Base-by-base conservation (phyloP, 108 stramenopile species). In the Cyclotella baltica region DNA sequence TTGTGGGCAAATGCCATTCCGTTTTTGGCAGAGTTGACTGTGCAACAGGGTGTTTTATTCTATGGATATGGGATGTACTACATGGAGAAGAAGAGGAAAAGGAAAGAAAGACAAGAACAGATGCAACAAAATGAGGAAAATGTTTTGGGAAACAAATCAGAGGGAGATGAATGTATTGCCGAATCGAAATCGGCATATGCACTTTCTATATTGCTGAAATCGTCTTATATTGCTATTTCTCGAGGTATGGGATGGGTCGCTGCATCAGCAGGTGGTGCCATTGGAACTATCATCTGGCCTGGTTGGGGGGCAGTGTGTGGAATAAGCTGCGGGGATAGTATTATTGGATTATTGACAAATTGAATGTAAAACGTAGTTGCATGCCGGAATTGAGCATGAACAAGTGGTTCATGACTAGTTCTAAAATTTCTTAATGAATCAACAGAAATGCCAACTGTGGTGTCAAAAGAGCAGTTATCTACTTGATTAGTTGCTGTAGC, bases 1-100 rank as follows among this genome's bases (percentile, higher is more conserved):
- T 29, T 85, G 16, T 85, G 80, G 80, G 84, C 84, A 6, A 85
- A 85, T 28, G 37, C 77, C 13, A 81, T 81, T 43, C 80, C 80
- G n/a, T 85, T 85, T 43, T 40, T 85, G 40, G 84, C 84, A 46
- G 84, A 85, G 37, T 46, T 77, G 56, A 85, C 84, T 10, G 84
- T 85, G 70, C 84, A 85, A 63, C 73, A 80, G 63, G 76, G 66
- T 28, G 66, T 81, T 16, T 68, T 85, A 31, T 30, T 81, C 22
- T 85, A 78, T 62, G 80, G 84, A 37, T 85, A 85, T 72, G 77
- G 67, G 0, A 33, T 70, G 15, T 85, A 75, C 51, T 85, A 80
- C 33, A 40, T 72, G 61, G 80, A 70, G 37, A 79, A 80, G 36
- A 74, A 75, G 59, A 75, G 30, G 61, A 80, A 36, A 57, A 67